These are phyloP conservation scores for Yamadazyma dendronema DNA, from an alignment of 1,139 yeast genomes.

Conservation along the genomic window DNA sequence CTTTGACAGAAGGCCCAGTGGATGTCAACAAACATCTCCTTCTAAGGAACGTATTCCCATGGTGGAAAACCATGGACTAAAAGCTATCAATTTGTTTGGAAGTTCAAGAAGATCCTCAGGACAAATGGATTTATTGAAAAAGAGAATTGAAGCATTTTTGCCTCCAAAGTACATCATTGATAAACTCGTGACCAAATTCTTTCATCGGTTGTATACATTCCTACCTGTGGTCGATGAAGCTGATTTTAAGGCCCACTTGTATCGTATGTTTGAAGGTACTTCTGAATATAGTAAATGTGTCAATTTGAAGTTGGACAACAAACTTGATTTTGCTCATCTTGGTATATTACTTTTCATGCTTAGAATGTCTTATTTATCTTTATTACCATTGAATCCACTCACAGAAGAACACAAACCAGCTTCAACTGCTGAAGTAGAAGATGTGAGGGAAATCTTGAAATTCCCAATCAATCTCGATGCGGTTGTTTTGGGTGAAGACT, in stretches of 20 bases:
- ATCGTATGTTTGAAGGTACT: slow-evolving; percentile 19
- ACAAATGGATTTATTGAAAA: slow-evolving; percentile 18
- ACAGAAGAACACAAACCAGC: neutral
- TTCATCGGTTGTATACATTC: slow-evolving; percentile 41
- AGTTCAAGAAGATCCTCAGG: neutral
- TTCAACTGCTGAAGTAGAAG: slow-evolving; percentile 1
- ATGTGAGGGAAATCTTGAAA: slow-evolving; percentile 8
- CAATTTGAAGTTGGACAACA: slow-evolving; percentile 15
- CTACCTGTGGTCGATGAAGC: slow-evolving; percentile 49
- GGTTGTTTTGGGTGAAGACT: slow-evolving; percentile 32
- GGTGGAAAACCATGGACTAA: neutral
- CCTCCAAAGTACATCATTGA: slow-evolving; percentile 43
- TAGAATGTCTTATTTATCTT: slow-evolving; percentile 23
- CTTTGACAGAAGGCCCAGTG: too few species aligned
- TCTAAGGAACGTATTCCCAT: neutral
- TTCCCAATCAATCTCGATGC: slow-evolving; percentile 18
- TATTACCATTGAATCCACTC: slow-evolving; percentile 8
- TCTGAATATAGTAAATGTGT: slow-evolving; percentile 12
- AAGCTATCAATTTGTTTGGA: neutral
- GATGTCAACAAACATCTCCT: too few species aligned
- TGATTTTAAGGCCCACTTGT: slow-evolving; percentile 15
- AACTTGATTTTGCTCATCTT: slow-evolving; percentile 23
- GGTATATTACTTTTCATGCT: slow-evolving; percentile 22
- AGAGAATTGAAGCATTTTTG: slow-evolving; percentile 32
- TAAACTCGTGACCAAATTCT: slow-evolving; percentile 43